A percentile compares a stretch with the other conserved stretches of the same genome.
These are phyloP conservation scores for Fragaria iinumae DNA, from an alignment of 306 rosid genomes.

Conservation along the genomic window DNA sequence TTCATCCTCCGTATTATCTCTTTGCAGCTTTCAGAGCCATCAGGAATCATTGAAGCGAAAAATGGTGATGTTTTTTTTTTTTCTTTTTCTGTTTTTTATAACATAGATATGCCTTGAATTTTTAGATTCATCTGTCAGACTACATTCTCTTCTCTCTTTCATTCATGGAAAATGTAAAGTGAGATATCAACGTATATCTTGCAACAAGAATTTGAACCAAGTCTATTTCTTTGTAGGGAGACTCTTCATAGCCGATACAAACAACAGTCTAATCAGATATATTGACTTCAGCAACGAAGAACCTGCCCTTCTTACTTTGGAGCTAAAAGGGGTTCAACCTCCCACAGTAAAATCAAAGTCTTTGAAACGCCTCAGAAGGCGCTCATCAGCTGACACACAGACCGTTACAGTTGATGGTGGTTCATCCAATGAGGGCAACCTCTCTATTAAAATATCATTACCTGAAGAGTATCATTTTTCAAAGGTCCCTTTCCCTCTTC, in stretches of 20 bases:
- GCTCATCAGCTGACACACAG: conserved; percentile 67
- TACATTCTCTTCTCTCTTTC: not conserved
- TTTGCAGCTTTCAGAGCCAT: conserved; percentile 92
- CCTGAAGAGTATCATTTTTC: conserved; percentile 90
- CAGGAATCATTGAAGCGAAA: conserved; percentile 72
- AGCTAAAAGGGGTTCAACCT: conserved; percentile 85
- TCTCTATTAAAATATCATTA: conserved; percentile 59
- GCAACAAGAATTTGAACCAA: not conserved
- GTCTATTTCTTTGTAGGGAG: conserved; percentile 54
- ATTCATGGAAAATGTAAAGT: not conserved
- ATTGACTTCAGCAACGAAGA: conserved; percentile 55
- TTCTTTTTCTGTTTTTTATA: not conserved
- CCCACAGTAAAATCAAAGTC: conserved; percentile 59
- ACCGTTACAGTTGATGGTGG: conserved; percentile 54
- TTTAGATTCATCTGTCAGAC: not conserved
- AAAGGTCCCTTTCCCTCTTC: conserved; percentile 47
- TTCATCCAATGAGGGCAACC: conserved; percentile 72
- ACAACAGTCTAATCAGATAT: conserved; percentile 85
- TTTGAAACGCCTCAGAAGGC: conserved; percentile 70
- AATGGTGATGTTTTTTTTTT: conserved; percentile 38
- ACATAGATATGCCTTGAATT: not conserved
- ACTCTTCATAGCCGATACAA: conserved; percentile 84
- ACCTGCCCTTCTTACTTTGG: conserved; percentile 60
- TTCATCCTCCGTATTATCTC: conserved; percentile 29
- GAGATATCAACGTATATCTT: not conserved